Percentiles rank a stretch among this genome's conserved stretches.
Evolutionary conservation across 495 filamentous ascomycete species (phyloP).

Genomic region (Usnea hakonensis): DNA sequence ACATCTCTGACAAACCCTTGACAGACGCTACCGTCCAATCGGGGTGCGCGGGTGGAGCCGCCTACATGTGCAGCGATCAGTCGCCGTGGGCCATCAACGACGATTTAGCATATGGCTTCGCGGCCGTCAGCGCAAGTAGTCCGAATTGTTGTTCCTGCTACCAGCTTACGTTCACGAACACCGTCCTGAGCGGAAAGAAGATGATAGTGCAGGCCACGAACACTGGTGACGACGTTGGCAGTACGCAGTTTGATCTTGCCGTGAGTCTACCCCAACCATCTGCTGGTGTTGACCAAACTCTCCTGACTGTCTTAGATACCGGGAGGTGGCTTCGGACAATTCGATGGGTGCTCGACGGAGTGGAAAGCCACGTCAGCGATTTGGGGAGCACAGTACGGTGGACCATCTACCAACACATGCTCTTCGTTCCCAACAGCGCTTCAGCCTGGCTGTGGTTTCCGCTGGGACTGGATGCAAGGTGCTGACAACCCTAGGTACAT

Average conservation of each 20-base stretch:
- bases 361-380: conserved; percentile 48
- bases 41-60: conserved; percentile 47
- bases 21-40: conserved; percentile 29
- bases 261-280: conserved; percentile 26
- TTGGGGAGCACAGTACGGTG: conserved; percentile 60
- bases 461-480: conserved; percentile 58
- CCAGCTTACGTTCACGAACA: conserved; percentile 56
- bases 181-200: conserved; percentile 48
- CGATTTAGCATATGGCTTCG: conserved; percentile 53
- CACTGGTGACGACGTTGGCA: conserved; percentile 50
- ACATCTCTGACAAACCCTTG: conserved; percentile 46
- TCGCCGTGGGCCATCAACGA: conserved; percentile 56
- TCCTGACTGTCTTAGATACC: no score
- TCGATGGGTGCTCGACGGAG: conserved; percentile 55
- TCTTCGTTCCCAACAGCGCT: conserved; percentile 47
- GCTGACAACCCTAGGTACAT: conserved; percentile 50
- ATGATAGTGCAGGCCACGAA: conserved; percentile 65
- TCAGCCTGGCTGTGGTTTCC: conserved; percentile 58
- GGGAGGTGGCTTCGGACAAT: conserved; percentile 57
- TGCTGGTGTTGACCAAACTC: no score
- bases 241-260: conserved; percentile 57
- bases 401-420: conserved; percentile 47
- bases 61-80: conserved; percentile 58
- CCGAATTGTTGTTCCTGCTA: conserved; percentile 60
- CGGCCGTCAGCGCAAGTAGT: conserved; percentile 49